Base-by-base conservation (phyloP, 108 stramenopile species). In the Stephanodiscus minutulus region DNA sequence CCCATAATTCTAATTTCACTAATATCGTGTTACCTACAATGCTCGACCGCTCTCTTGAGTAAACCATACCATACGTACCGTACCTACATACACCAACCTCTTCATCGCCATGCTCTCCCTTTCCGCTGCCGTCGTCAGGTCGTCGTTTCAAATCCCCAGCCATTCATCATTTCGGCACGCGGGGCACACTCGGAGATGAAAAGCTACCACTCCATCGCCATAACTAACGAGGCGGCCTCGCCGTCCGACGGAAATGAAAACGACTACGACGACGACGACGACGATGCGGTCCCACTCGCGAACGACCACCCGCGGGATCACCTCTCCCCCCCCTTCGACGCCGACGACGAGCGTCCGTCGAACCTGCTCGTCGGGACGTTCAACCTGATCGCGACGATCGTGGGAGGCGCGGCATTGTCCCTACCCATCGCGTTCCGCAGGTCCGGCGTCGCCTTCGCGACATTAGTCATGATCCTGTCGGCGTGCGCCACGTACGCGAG, bases 301-400 rank as follows among this genome's bases (percentile, higher is more conserved):
- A 59, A 59, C 58, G 29, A 59, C 58, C 61, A 77, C 21, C 69
- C 76, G 5, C 27, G 65, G 66, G 76, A 77, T 52, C 76, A 77
- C 44, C 49, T 77, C 13, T 48, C 64, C 0, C 76, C 76, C 21
- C 57, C 69, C 69, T 77, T 77, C 61, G 36, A 62, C 48, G 65
- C 55, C 48, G 33, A 15, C 28, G 35, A 52, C 22, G 61, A 68
- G 35, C 87, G 91, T 18, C 71, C 79, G 59, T 88, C 91, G 1
- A 60, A 76, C 4, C 21, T 82, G 5, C 46, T 85, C 15, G 71
- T 84, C 31, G 89, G 91, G 11, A 85, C 72, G 0, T 91, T 96
- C 78, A 93, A 93, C 69, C 68, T 96, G 0, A 84, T 91, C 33
- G 92, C 95, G 22, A 88, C 95, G 25, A 81, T 88, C 27, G 55